Conservation (phyloP, 2,329 filamentous ascomycete genomes). For the Colletotrichum sidae region DNA sequence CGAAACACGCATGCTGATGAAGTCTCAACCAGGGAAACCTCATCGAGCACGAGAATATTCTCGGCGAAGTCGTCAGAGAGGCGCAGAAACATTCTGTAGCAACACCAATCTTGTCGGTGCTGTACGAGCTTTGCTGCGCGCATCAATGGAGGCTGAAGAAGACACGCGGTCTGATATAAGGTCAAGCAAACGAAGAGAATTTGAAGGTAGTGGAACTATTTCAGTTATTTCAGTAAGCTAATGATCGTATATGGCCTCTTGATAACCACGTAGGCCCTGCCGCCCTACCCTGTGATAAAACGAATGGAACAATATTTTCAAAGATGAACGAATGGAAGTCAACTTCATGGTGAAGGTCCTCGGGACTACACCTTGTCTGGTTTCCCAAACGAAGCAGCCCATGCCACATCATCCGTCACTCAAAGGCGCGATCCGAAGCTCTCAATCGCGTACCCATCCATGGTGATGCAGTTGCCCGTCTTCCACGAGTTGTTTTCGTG, state of each 20-base stretch:
- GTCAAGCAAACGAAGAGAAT: too few relatives aligned
- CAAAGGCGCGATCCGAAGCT: background rate
- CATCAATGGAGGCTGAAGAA: slow-evolving; percentile 62
- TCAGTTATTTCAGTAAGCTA: too few relatives aligned
- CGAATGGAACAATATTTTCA: too few relatives aligned
- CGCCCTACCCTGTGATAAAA: too few relatives aligned
- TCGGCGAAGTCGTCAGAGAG: slow-evolving; percentile 64
- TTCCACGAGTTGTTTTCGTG: slow-evolving; percentile 4
- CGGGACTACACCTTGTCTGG: too few relatives aligned
- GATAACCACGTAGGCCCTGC: too few relatives aligned
- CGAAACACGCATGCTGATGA: background rate
- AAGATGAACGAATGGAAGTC: too few relatives aligned
- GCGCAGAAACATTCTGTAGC: slow-evolving; percentile 56
- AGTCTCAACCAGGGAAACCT: slow-evolving; percentile 36
- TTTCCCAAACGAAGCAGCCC: too few relatives aligned
- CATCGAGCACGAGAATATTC: slow-evolving; percentile 62
- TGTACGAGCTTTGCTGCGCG: slow-evolving; percentile 60
- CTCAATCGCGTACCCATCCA: background rate
- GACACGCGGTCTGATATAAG: slow-evolving; percentile 3
- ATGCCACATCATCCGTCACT: rapidly evolving
- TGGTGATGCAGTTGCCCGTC: slow-evolving; percentile 1
- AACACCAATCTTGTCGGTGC: slow-evolving; percentile 59
- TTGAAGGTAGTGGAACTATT: too few relatives aligned
- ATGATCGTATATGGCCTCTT: too few relatives aligned
- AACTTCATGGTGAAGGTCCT: too few relatives aligned